Evolutionary conservation across 164 flowering plant genomes (phyloP).

Genomic region (Umbilicus rupestris): DNA sequence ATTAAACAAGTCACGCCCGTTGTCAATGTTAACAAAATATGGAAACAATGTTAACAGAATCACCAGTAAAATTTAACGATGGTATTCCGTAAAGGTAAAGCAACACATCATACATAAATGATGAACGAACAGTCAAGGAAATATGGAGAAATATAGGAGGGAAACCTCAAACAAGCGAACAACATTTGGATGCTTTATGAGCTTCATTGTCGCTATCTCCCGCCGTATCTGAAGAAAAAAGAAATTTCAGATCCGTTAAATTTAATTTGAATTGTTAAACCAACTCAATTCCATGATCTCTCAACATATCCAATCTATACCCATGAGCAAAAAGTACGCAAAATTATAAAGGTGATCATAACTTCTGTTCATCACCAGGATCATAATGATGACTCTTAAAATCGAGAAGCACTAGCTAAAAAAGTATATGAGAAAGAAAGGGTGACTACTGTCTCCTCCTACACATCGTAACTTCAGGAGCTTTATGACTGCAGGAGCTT

Average conservation of each 20-base stretch:
- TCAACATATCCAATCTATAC: not conserved
- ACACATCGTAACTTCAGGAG: not conserved
- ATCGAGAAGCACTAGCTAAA: not conserved
- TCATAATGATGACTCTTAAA: not conserved
- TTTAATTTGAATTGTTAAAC: not conserved
- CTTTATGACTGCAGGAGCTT: not conserved
- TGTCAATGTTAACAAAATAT: no score
- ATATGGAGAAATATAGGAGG: constrained; percentile 13
- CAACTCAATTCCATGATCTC: not conserved
- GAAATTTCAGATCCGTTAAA: not conserved
- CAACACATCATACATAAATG: not conserved
- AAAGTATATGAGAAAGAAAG: no score
- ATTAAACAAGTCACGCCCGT: no score
- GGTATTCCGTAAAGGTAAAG: no score
- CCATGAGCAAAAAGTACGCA: not conserved
- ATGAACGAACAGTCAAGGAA: not conserved
- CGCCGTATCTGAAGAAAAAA: constrained; percentile 51
- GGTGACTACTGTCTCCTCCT: no score
- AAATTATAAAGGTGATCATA: not conserved
- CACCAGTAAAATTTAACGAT: no score
- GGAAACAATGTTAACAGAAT: no score
- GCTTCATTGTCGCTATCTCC: constrained; percentile 85
- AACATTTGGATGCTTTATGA: constrained; percentile 86
- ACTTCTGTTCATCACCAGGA: not conserved
- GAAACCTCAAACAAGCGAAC: constrained; percentile 72